Base-by-base conservation (phyloP, 2,329 filamentous ascomycete genomes). In the Aspergillus sojae region DNA sequence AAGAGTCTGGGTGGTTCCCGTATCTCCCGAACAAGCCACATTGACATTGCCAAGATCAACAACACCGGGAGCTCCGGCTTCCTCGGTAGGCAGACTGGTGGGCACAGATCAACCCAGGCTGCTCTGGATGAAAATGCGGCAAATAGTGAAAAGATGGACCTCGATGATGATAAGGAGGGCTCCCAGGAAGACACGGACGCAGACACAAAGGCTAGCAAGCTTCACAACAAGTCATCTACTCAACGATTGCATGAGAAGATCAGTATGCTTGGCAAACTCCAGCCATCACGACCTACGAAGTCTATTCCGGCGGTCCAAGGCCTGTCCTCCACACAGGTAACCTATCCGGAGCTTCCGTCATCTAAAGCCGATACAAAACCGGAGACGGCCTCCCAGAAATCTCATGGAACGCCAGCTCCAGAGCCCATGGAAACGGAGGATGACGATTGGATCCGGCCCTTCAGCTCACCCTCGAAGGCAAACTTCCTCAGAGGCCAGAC, bases 191-290 rank as follows among this genome's bases (percentile, higher is more conserved):
- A 81, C 36, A 34, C 48, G 2, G 84, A 88, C 45, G 76, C 76
- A 10, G 79, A 83, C 19, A 76, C 79, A 1, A 84, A 84, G 50
- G 82, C 83, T 34, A 83, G 85, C 6, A 86, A 84, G 68, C 77
- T 85, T 2, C 90, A 94, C 72, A 93, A 89, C 78, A 96, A 96
- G 76, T 94, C 93, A 0, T 96, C 95, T n/a, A 97, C 95, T 0
- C 94, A 98, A 76, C 86, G 92, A 50, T 83, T 99, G 19, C 93
- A 97, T 68, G 94, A 98, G 71, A 93, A 94, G 71, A 98, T 99
- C 71, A 96, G 89, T 66, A 86, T 89, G 83, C 83, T 91, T 45
- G 86, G 85, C 41, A 83, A 89, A 77, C 79, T 85, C 64, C 81
- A 82, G 59, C 74, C 82, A 69, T 73, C 78, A 43, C 74, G 81